Percentiles rank a stretch among this genome's conserved stretches.
These are phyloP conservation scores for Eucalyptus curtisii DNA, from an alignment of 345 rosid genomes.

Conservation along the genomic window DNA sequence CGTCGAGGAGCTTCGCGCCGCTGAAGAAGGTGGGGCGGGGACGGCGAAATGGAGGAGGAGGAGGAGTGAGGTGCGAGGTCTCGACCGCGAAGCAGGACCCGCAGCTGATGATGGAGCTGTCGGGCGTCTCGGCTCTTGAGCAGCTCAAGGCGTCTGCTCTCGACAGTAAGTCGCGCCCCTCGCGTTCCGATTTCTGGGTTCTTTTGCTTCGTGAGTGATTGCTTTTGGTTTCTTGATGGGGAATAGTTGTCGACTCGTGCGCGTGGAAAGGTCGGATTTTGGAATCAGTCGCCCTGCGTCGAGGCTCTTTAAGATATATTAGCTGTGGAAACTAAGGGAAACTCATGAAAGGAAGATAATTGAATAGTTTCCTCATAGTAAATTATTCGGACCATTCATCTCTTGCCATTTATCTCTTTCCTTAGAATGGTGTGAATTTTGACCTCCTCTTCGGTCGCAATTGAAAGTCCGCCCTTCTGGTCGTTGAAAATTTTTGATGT, in stretches of 20 bases:
- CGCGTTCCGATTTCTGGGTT: neutral
- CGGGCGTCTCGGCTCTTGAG: conserved; percentile 49
- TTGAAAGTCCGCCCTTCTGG: neutral
- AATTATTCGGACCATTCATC: neutral
- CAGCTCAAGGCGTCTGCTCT: conserved; percentile 60
- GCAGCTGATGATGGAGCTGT: conserved; percentile 2
- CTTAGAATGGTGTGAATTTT: neutral
- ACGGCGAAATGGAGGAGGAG: neutral
- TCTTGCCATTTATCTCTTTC: neutral
- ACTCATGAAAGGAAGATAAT: neutral
- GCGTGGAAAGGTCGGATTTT: neutral
- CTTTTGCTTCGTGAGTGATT: neutral
- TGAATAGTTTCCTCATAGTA: neutral
- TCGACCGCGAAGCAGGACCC: neutral
- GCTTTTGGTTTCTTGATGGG: neutral
- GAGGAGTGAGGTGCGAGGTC: neutral
- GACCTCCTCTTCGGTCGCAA: neutral
- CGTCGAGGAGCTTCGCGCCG: neutral
- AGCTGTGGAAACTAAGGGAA: neutral
- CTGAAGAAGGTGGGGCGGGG: neutral
- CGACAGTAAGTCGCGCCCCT: conserved; percentile 24
- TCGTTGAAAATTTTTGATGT: neutral
- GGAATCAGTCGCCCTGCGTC: neutral
- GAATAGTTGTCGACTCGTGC: neutral
- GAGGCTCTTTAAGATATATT: neutral